A percentile compares a stretch with the other conserved stretches of the same genome.
These are phyloP conservation scores for Colletotrichum costaricense DNA, from an alignment of 2,329 filamentous ascomycete species.

Conservation along the genomic window DNA sequence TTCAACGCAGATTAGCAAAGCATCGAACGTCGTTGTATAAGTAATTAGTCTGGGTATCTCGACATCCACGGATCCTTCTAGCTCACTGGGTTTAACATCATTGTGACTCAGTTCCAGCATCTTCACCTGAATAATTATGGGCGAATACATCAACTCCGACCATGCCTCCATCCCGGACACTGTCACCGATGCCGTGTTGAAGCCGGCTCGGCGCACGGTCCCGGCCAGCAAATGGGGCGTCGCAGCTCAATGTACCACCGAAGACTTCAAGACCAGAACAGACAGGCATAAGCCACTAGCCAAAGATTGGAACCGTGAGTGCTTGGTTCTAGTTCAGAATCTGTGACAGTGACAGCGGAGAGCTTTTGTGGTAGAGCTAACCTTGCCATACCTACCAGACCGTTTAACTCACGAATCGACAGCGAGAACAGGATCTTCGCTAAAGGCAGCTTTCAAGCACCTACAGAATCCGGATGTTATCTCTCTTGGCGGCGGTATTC, in stretches of 20 bases:
- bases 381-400: not conserved
- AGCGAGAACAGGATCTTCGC: not conserved
- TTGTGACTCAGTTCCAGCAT: too few relatives aligned
- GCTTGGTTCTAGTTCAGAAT: not conserved
- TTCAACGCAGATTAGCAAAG: not conserved
- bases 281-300: not conserved
- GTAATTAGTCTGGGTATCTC: not conserved
- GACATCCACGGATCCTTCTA: not conserved
- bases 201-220: not conserved
- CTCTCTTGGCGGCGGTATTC: constrained; percentile 4
- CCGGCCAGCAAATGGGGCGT: not conserved
- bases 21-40: not conserved
- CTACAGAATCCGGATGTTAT: constrained; percentile 1
- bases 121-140: not conserved
- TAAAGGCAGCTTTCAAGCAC: constrained; percentile 9
- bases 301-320: not conserved
- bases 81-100: too few relatives aligned
- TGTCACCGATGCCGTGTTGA: not conserved
- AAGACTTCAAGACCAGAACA: constrained; percentile 1
- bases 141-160: not conserved
- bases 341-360: not conserved
- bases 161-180: not conserved
- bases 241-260: constrained; percentile 1
- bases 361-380: not conserved
- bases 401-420: not conserved